Evolutionary conservation across 768 basidiomycete genomes (phyloP), one percentile per base, ranked within the genome.

Genomic region (Tubosaeta brunneosetosa): DNA sequence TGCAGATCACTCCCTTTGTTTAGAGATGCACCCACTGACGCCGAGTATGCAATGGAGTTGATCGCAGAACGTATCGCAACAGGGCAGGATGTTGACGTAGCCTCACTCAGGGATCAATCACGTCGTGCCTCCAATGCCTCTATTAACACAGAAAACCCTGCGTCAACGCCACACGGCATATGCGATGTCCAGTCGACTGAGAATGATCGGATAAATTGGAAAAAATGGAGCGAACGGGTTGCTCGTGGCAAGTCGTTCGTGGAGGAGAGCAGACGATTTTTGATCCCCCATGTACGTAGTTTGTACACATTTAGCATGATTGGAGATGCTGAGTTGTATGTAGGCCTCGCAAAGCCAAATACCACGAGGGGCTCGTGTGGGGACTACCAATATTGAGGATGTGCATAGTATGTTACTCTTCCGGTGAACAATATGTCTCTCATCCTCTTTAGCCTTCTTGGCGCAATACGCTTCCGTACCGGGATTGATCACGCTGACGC

Each of bases 31-130:
- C 85, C 86, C 0, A 87, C 84, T 4, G 84, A 88, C 57, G 76
- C 80, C 4, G 83, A 87, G 44, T 83, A 84, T 59, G 84, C 86
- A 2, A 86, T 86, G 81, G 76, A 84, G 34, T 63, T 87, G 11
- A 85, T 87, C 16, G 77, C 84, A 4, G 73, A 76, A 51, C 79
- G 85, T 8, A 73, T 85, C 4, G 75, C 79, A 32, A 68, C 74
- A 17, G 85, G 85, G 6, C 70, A 83, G 45, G 72, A 75, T 25
- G 62, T 85, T 33, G 69, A 63, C 19, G 72, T 77, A 5, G 57
- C 68, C 11, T 60, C 58, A 38, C 56, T 44, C 9, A 47, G 62
- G 33, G 66, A 54, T 25, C 60, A 53, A 31, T 44, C 60, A 44
- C 51, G 55, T 61, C 51, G 40, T 53, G 31, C 40, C 47, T 53